A percentile compares a stretch with the other conserved stretches of the same genome.
Conservation (phyloP, 2,329 filamentous ascomycete species). For the Chalaropsis thielavioides region DNA sequence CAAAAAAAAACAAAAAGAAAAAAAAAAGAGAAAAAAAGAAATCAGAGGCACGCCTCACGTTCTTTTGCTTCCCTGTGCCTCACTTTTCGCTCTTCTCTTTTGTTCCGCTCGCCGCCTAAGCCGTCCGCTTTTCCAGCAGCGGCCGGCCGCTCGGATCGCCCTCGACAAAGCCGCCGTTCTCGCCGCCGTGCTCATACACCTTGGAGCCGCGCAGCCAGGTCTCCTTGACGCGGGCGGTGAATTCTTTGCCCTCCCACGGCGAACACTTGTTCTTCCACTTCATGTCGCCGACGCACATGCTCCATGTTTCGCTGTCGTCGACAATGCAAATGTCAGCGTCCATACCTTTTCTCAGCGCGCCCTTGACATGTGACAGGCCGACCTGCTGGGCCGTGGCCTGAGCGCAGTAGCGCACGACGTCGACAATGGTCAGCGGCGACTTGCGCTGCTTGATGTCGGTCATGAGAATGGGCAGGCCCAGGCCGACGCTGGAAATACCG, state of each 20-base stretch:
- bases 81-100: background rate
- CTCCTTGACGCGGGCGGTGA: conserved; percentile 65
- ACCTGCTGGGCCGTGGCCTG: conserved; percentile 79
- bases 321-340: conserved; percentile 90
- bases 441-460: conserved; percentile 45
- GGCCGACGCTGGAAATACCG: conserved; percentile 83
- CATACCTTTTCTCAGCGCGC: conserved; percentile 63
- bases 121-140: conserved; percentile 44
- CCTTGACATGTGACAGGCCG: conserved; percentile 66
- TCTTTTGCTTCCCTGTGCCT: no score
- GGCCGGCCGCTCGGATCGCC: conserved; percentile 35
- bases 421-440: conserved; percentile 41
- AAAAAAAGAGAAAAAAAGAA: no score
- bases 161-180: conserved; percentile 35
- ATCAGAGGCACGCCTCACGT: background rate
- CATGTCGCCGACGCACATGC: conserved; percentile 64
- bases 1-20: background rate
- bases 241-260: conserved; percentile 69
- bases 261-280: conserved; percentile 88
- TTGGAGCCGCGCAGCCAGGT: conserved; percentile 69
- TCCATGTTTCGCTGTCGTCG: conserved; percentile 68
- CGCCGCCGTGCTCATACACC: conserved; percentile 55
- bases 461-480: conserved; percentile 83
- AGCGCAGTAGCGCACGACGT: conserved; percentile 76
- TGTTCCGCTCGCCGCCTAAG: background rate